Evolutionary conservation across 2,329 filamentous ascomycete species (phyloP).

Genomic region (Calonectria leucothoes): DNA sequence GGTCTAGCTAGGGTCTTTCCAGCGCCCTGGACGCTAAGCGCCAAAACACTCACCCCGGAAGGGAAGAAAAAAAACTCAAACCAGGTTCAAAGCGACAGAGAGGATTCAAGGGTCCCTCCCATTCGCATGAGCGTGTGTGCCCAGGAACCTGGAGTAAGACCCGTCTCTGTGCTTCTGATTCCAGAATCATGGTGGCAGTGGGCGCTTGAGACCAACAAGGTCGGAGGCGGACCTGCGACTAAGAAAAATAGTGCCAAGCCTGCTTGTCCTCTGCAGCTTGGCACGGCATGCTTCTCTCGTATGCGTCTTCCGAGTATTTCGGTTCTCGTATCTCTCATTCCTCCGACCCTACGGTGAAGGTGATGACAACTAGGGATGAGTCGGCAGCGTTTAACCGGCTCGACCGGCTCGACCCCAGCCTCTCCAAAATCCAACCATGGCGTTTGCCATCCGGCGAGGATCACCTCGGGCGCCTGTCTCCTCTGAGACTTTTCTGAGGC

Average conservation of each 20-base stretch:
- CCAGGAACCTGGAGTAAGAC: slow-evolving; percentile 19
- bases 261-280: slow-evolving; percentile 9
- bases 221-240: slow-evolving; percentile 1
- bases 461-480: slow-evolving; percentile 2
- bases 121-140: not conserved
- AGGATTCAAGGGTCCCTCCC: slow-evolving; percentile 15
- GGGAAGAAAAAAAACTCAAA: not conserved
- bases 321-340: not conserved
- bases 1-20: not conserved
- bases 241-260: slow-evolving; percentile 3
- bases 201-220: not conserved
- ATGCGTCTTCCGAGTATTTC: not conserved
- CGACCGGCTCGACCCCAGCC: slow-evolving; percentile 16
- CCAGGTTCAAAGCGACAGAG: not conserved
- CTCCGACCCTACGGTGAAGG: not conserved
- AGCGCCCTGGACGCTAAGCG: not conserved
- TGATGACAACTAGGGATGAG: slow-evolving; percentile 9
- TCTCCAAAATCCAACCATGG: slow-evolving; percentile 5
- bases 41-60: not conserved
- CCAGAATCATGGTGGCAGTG: slow-evolving; percentile 16
- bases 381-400: slow-evolving; percentile 11
- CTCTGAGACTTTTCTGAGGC: slow-evolving; percentile 12
- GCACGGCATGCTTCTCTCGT: not conserved
- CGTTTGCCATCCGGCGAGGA: not conserved
- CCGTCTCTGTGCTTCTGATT: slow-evolving; percentile 17